These are phyloP conservation scores for Lactarius sanguifluus DNA, from an alignment of 768 basidiomycete species.

Conservation along the genomic window DNA sequence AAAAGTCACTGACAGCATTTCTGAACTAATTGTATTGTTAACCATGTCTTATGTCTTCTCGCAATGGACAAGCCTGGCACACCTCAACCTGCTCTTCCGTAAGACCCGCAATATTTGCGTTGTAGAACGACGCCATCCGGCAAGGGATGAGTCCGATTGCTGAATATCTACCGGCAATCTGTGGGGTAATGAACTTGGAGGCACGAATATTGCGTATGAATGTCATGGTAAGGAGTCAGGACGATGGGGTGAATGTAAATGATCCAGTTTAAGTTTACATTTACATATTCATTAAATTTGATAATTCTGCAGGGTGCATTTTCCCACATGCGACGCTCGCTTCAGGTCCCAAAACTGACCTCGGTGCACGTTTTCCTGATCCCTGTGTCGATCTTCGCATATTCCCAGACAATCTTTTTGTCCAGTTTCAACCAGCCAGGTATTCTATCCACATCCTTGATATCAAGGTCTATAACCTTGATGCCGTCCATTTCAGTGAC, in stretches of 20 bases:
- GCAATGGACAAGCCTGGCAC: constrained; percentile 28
- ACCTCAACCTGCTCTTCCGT: constrained; percentile 82
- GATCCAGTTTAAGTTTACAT: background rate
- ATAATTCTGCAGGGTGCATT: background rate
- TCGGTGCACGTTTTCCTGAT: constrained; percentile 25
- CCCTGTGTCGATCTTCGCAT: constrained; percentile 32
- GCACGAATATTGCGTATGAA: constrained; percentile 1
- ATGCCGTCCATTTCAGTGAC: constrained; percentile 39
- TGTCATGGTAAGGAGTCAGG: constrained; percentile 3
- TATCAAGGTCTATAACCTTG: constrained; percentile 83
- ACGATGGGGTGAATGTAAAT: background rate
- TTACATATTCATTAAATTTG: background rate
- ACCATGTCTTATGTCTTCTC: background rate
- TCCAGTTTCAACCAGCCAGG: constrained; percentile 75
- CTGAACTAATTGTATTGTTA: constrained; percentile 57
- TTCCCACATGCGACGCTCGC: background rate
- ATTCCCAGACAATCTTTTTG: constrained; percentile 55
- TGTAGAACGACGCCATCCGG: constrained; percentile 59
- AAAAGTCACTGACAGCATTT: constrained; percentile 75
- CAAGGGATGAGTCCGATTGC: background rate
- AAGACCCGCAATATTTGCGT: constrained; percentile 68
- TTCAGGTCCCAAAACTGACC: background rate
- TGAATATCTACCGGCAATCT: background rate
- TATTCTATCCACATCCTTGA: constrained; percentile 67
- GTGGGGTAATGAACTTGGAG: background rate